A percentile compares a stretch with the other conserved stretches of the same genome.
phyloP scores from a whole-genome alignment of 2,329 filamentous ascomycete genomes.

The Claviceps digitariae region DNA sequence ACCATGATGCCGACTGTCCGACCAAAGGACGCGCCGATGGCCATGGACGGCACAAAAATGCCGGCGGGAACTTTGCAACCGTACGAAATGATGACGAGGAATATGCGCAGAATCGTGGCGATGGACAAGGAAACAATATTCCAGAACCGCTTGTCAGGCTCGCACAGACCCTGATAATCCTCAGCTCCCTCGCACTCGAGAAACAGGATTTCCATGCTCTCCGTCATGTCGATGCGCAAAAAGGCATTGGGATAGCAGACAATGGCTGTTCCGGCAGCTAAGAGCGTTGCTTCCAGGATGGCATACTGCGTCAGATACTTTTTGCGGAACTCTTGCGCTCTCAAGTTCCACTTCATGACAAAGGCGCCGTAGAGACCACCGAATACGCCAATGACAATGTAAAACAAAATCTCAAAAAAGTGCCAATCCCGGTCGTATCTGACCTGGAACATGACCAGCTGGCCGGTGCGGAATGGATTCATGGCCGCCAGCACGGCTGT shows the following conservation, averaged over 20 bases:
- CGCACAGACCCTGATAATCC: conserved; percentile 82
- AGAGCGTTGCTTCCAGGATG: conserved; percentile 69
- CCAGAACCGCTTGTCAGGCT: conserved; percentile 57
- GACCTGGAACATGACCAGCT: conserved; percentile 98
- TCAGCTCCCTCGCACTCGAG: conserved; percentile 81
- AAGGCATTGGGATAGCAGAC: conserved; percentile 98
- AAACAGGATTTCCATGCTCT: conserved; percentile 98
- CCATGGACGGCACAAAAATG: conserved; percentile 98
- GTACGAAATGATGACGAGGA: conserved; percentile 89
- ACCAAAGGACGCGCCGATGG: conserved; percentile 86
- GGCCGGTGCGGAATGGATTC: conserved; percentile 94
- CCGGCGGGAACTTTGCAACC: conserved; percentile 96
- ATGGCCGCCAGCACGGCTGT: conserved; percentile 86
- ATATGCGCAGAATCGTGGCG: conserved; percentile 67
- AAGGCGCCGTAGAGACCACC: conserved; percentile 92
- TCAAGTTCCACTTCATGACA: conserved; percentile 95
- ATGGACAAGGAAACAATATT: conserved; percentile 68
- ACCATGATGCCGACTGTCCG: conserved; percentile 90
- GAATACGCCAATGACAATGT: conserved; percentile 80
- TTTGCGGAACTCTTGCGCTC: conserved; percentile 83
- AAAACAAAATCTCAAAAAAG: conserved; percentile 92
- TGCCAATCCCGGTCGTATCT: conserved; percentile 94
- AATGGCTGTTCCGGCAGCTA: conserved; percentile 73
- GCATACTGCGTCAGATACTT: conserved; percentile 77
- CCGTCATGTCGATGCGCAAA: conserved; percentile 92